These are phyloP conservation scores for Rhazya stricta DNA, from an alignment of 257 asterid genomes.

Conservation along the genomic window DNA sequence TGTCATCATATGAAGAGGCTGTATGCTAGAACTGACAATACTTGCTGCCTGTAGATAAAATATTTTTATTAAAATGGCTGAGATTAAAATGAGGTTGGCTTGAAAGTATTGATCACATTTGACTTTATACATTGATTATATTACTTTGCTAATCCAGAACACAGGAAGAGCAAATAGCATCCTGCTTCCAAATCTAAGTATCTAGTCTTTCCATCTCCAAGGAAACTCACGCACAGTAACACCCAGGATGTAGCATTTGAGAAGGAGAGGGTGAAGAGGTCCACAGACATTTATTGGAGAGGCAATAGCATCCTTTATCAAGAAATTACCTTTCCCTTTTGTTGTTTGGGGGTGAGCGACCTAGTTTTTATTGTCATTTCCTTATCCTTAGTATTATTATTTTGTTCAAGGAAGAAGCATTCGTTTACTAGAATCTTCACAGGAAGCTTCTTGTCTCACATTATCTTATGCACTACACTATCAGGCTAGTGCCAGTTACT, in stretches of 20 bases:
- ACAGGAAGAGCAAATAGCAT: neutral
- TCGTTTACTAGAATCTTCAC: neutral
- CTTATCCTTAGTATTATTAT: neutral
- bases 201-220: neutral
- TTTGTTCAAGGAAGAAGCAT: neutral
- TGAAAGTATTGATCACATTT: neutral
- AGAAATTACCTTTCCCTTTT: neutral
- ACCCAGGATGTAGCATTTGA: neutral
- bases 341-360: neutral
- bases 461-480: neutral
- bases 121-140: neutral
- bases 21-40: conserved; percentile 62
- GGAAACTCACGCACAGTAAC: neutral
- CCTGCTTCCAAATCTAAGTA: neutral
- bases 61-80: neutral
- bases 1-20: conserved; percentile 71
- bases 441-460: neutral
- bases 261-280: neutral
- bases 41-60: conserved; percentile 53
- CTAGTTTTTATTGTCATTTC: neutral
- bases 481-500: neutral
- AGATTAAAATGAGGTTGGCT: neutral
- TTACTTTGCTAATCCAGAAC: neutral
- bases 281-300: neutral
- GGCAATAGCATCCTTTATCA: neutral